Conservation (phyloP, 1,139 yeast species). For the Lodderomyces pseudojiufengensis region DNA sequence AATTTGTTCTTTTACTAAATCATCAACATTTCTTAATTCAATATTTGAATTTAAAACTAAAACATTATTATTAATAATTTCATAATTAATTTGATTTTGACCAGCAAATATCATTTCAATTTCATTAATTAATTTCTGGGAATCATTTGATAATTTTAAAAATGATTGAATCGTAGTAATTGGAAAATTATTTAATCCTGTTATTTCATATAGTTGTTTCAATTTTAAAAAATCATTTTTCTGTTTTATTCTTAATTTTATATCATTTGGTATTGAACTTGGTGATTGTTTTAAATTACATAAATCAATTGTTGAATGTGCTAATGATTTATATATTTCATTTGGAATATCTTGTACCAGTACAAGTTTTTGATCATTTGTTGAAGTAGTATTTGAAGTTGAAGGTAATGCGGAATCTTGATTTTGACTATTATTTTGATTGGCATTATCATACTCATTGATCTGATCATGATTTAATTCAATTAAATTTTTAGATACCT, state of each 20-base stretch:
- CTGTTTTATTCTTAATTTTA: background rate
- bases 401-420: no score
- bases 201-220: background rate
- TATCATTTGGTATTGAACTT: background rate
- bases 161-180: background rate
- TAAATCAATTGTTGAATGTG: background rate
- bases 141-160: background rate
- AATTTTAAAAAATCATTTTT: background rate
- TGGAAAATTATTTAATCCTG: conserved; percentile 1
- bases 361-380: no score
- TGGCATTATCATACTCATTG: no score
- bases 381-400: no score
- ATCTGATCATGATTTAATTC: no score
- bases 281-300: background rate
- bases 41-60: background rate
- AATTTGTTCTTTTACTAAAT: background rate
- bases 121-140: background rate
- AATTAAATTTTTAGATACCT: no score
- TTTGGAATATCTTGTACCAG: no score
- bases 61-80: background rate
- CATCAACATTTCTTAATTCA: background rate
- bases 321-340: background rate
- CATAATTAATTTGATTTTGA: conserved; percentile 1
- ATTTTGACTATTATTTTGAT: no score
- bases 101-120: background rate